Percentiles rank a stretch among this genome's conserved stretches.
Conservation (phyloP, 1,284 basidiomycete genomes). For the Boletellus sp. region DNA sequence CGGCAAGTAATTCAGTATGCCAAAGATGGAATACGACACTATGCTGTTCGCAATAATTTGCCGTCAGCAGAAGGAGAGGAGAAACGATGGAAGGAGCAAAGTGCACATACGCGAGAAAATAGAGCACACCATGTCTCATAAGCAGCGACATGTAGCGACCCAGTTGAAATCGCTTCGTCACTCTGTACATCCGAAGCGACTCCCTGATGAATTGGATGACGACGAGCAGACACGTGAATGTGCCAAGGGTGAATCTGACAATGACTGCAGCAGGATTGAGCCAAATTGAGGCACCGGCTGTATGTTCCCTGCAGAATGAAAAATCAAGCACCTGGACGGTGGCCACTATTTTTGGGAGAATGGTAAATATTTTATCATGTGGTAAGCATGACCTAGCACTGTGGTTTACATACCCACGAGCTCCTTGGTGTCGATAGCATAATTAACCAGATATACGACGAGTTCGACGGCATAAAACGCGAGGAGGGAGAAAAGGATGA, state of each 20-base stretch:
- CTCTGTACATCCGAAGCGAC: not conserved
- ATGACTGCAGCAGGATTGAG: not conserved
- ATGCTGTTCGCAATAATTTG: too few relatives aligned
- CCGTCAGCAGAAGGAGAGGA: not conserved
- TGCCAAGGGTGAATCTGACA: not conserved
- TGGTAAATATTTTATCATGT: not conserved
- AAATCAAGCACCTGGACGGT: not conserved
- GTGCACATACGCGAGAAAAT: not conserved
- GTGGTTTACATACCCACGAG: not conserved
- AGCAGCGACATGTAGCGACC: too few relatives aligned
- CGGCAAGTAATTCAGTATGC: not conserved
- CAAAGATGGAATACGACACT: too few relatives aligned
- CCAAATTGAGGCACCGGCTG: not conserved
- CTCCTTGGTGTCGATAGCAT: not conserved
- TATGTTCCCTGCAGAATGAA: not conserved
- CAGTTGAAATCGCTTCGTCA: too few relatives aligned
- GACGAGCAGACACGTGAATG: not conserved
- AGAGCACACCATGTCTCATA: too few relatives aligned
- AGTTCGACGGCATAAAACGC: not conserved
- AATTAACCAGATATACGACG: not conserved
- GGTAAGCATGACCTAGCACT: not conserved
- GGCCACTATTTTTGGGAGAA: not conserved
- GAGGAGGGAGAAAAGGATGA: not conserved
- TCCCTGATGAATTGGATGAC: not conserved
- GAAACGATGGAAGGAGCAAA: not conserved